A percentile compares a stretch with the other conserved stretches of the same genome.
These are phyloP conservation scores for Auricularia auricula-judae DNA, from an alignment of 768 basidiomycete genomes.

Conservation along the genomic window DNA sequence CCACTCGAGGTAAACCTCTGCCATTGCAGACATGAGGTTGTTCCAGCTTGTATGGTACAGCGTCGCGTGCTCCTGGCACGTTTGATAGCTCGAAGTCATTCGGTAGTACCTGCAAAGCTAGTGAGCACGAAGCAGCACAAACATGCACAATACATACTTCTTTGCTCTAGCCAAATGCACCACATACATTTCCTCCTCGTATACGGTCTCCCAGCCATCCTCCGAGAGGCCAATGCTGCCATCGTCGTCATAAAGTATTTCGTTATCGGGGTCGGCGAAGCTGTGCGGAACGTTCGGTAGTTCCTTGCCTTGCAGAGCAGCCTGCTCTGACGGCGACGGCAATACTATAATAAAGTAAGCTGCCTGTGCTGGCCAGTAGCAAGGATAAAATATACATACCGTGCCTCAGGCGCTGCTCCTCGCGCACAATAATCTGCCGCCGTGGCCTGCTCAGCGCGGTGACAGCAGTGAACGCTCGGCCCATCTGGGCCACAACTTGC, in stretches of 20 bases:
- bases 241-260: neutral
- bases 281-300: neutral
- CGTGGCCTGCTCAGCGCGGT: too few relatives aligned
- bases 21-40: neutral
- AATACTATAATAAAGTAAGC: too few relatives aligned
- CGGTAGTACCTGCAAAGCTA: neutral
- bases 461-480: too few relatives aligned
- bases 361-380: too few relatives aligned
- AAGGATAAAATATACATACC: too few relatives aligned
- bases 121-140: neutral
- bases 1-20: neutral
- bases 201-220: neutral
- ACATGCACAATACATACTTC: neutral
- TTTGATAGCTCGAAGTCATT: neutral
- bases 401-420: too few relatives aligned
- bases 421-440: too few relatives aligned
- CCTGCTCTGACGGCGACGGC: too few relatives aligned
- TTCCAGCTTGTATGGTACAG: neutral
- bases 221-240: neutral
- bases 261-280: neutral
- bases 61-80: neutral
- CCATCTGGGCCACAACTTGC: too few relatives aligned
- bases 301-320: neutral
- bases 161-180: neutral
- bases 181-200: neutral